phyloP scores from a whole-genome alignment of 345 rosid species.

The Citrus maxima region DNA sequence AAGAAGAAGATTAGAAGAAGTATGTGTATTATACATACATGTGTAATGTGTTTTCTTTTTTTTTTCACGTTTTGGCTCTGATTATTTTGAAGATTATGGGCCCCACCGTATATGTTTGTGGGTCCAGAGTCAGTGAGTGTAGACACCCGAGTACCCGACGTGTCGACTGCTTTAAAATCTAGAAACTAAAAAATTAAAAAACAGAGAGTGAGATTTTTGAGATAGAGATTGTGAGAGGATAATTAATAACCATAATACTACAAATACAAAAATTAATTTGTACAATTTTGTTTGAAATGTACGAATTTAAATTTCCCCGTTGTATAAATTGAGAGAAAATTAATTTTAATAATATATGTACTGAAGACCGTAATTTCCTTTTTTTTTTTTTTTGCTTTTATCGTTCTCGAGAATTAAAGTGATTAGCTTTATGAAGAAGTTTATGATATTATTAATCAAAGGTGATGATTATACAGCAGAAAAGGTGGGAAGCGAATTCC shows the following conservation, averaged over 20 bases:
- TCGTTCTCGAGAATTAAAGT: neutral
- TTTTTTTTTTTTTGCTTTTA: neutral
- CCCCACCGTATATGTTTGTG: constrained; percentile 30
- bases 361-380: neutral
- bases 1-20: neutral
- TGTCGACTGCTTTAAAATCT: neutral
- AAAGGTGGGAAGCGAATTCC: neutral
- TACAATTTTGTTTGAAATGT: neutral
- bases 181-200: neutral
- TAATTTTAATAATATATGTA: neutral
- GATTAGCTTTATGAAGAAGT: neutral
- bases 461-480: neutral
- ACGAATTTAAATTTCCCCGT: neutral
- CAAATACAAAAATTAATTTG: neutral
- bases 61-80: constrained; percentile 28
- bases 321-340: neutral
- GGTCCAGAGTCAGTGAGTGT: constrained; percentile 24
- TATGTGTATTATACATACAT: neutral
- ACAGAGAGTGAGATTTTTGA: neutral
- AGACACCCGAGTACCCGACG: constrained; percentile 10
- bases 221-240: neutral
- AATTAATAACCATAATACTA: neutral
- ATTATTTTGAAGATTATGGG: constrained; percentile 36
- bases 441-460: neutral
- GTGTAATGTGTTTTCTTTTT: neutral